phyloP scores from a whole-genome alignment of 2,329 filamentous ascomycete genomes.

The Cordyceps fumosorosea region DNA sequence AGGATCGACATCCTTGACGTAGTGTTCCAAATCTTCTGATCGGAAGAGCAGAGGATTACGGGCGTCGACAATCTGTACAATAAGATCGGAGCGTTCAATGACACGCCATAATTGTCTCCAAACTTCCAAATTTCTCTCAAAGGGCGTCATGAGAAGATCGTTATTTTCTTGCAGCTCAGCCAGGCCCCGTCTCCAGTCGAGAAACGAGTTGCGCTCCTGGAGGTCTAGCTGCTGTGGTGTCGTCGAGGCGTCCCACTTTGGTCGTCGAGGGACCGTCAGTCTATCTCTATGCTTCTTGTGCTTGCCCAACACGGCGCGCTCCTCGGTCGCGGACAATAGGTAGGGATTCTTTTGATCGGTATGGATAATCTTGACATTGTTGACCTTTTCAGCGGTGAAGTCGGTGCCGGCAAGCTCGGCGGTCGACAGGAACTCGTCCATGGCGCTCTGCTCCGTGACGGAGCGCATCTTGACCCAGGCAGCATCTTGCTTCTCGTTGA shows the following conservation, averaged over 20 bases:
- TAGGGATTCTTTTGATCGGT: constrained; percentile 94
- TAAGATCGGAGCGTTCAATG: constrained; percentile 89
- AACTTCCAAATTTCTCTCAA: constrained; percentile 94
- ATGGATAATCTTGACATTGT: constrained; percentile 98
- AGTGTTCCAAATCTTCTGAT: constrained; percentile 85
- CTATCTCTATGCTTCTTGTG: constrained; percentile 73
- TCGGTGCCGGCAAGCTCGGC: constrained; percentile 97
- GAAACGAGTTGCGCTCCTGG: constrained; percentile 70
- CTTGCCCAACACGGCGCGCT: constrained; percentile 70
- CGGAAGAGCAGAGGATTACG: constrained; percentile 90
- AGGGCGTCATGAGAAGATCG: constrained; percentile 93
- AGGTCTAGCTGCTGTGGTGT: constrained; percentile 76
- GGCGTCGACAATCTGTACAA: constrained; percentile 98
- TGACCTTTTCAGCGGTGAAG: constrained; percentile 98
- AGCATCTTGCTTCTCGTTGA: constrained; percentile 83
- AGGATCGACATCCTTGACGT: constrained; percentile 86
- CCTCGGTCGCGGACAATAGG: constrained; percentile 76
- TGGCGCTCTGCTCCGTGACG: constrained; percentile 90
- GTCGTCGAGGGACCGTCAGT: constrained; percentile 83
- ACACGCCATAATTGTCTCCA: constrained; percentile 98
- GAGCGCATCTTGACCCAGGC: constrained; percentile 99
- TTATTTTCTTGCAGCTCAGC: constrained; percentile 92
- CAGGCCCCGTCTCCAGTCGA: constrained; percentile 83
- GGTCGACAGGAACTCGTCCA: constrained; percentile 94
- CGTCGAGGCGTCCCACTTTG: constrained; percentile 79